Percentiles rank a stretch among this genome's conserved stretches.
Conservation (phyloP, 805 yeast genomes). For the Yarrowia deformans region DNA sequence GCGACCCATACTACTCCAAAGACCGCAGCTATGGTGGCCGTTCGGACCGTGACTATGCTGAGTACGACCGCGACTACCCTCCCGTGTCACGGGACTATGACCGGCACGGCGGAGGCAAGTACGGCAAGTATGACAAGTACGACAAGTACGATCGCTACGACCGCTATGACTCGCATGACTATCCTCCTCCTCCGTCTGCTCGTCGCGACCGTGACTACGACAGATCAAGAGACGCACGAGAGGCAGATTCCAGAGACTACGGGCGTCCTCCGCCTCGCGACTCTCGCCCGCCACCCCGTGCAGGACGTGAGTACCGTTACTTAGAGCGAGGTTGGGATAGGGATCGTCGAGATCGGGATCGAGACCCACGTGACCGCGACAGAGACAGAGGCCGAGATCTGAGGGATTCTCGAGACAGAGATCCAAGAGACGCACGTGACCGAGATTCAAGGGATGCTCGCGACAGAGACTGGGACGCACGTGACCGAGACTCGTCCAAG, state of each 20-base stretch:
- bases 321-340: constrained; percentile 44
- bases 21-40: constrained; percentile 30
- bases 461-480: too few species aligned
- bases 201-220: constrained; percentile 35
- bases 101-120: neutral
- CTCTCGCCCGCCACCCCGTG: constrained; percentile 15
- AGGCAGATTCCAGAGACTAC: constrained; percentile 8
- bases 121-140: constrained; percentile 15
- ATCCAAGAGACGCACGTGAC: neutral
- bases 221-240: constrained; percentile 32
- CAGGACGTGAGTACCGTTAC: constrained; percentile 4
- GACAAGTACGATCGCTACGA: constrained; percentile 18
- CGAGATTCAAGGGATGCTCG: neutral
- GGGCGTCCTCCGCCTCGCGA: constrained; percentile 6
- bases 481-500: neutral
- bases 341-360: constrained; percentile 44
- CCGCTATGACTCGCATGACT: constrained; percentile 12
- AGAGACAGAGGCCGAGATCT: constrained; percentile 1
- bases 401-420: neutral
- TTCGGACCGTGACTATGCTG: constrained; percentile 9
- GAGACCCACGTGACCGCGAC: neutral
- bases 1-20: constrained; percentile 7
- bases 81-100: constrained; percentile 28
- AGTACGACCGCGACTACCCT: constrained; percentile 28
- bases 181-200: neutral